A percentile compares a stretch with the other conserved stretches of the same genome.
phyloP scores from a whole-genome alignment of 352 stramenopile species.

The Phytophthora aleatoria region DNA sequence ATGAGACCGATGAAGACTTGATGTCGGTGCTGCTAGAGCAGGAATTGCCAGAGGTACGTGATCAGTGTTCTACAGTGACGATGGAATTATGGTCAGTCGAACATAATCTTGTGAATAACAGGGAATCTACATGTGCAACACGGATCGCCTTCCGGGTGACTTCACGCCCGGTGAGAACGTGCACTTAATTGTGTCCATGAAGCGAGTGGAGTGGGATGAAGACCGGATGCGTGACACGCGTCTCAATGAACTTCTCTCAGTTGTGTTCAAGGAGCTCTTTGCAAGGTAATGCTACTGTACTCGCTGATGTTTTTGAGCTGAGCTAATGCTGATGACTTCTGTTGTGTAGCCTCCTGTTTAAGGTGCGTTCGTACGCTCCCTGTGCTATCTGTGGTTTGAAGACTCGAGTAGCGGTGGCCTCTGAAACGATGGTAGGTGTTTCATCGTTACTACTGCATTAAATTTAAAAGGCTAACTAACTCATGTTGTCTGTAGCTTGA shows the following conservation, averaged over 20 bases:
- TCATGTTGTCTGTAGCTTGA: slow-evolving; percentile 62
- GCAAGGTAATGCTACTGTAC: slow-evolving; percentile 48
- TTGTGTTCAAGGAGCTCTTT: slow-evolving; percentile 88
- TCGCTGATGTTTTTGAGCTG: not conserved
- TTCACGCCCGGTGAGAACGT: slow-evolving; percentile 77
- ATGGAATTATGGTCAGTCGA: not conserved
- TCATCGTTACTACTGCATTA: not conserved
- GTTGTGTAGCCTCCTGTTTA: slow-evolving; percentile 56
- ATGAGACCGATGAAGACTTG: slow-evolving; percentile 92
- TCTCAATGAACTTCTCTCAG: slow-evolving; percentile 81
- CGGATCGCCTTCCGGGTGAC: slow-evolving; percentile 75
- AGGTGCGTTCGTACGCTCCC: slow-evolving; percentile 62
- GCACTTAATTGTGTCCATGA: slow-evolving; percentile 88
- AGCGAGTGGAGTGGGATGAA: slow-evolving; percentile 88
- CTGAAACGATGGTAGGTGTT: slow-evolving; percentile 75
- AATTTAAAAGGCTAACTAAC: not conserved
- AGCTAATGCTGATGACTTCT: not conserved
- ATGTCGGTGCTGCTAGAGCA: slow-evolving; percentile 92
- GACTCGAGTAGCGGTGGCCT: slow-evolving; percentile 70
- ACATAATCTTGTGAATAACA: slow-evolving; percentile 16
- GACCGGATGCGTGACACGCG: slow-evolving; percentile 86
- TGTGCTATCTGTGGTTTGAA: slow-evolving; percentile 87
- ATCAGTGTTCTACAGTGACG: not conserved
- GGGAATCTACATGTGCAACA: slow-evolving; percentile 89
- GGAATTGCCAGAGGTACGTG: slow-evolving; percentile 69